phyloP scores from a whole-genome alignment of 495 filamentous ascomycete genomes.

The Penicillium cataractarum region DNA sequence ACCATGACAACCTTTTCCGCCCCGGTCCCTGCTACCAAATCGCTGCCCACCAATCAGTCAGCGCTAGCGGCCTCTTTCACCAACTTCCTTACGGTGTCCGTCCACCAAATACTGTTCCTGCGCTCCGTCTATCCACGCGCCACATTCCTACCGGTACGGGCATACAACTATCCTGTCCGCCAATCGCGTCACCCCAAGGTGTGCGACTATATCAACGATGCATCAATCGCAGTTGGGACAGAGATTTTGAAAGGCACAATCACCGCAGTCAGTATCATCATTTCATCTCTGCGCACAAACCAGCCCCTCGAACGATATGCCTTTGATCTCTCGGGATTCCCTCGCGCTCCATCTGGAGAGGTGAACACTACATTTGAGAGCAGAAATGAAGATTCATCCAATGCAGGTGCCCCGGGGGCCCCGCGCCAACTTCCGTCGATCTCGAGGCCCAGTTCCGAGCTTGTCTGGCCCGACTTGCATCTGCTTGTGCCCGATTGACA shows the following conservation, averaged over 20 bases:
- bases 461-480: slow-evolving; percentile 53
- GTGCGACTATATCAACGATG: slow-evolving; percentile 87
- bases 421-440: slow-evolving; percentile 53
- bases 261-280: slow-evolving; percentile 71
- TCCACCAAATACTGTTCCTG: slow-evolving; percentile 92
- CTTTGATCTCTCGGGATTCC: slow-evolving; percentile 80
- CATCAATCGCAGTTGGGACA: slow-evolving; percentile 71
- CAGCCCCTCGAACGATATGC: slow-evolving; percentile 77
- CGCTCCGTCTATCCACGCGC: slow-evolving; percentile 78
- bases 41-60: slow-evolving; percentile 50
- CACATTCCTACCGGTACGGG: slow-evolving; percentile 80
- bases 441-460: slow-evolving; percentile 75
- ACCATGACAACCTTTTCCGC: slow-evolving; percentile 54
- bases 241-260: slow-evolving; percentile 76
- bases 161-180: slow-evolving; percentile 87
- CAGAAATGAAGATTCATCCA: slow-evolving; percentile 47
- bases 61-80: slow-evolving; percentile 54
- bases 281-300: slow-evolving; percentile 63
- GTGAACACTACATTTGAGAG: slow-evolving; percentile 58
- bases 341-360: slow-evolving; percentile 58
- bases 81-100: slow-evolving; percentile 82
- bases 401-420: slow-evolving; percentile 40
- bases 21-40: slow-evolving; percentile 47
- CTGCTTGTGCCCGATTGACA: slow-evolving; percentile 60
- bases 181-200: slow-evolving; percentile 90